Base-by-base conservation (phyloP, 345 rosid species). In the Erodium maritimum region DNA sequence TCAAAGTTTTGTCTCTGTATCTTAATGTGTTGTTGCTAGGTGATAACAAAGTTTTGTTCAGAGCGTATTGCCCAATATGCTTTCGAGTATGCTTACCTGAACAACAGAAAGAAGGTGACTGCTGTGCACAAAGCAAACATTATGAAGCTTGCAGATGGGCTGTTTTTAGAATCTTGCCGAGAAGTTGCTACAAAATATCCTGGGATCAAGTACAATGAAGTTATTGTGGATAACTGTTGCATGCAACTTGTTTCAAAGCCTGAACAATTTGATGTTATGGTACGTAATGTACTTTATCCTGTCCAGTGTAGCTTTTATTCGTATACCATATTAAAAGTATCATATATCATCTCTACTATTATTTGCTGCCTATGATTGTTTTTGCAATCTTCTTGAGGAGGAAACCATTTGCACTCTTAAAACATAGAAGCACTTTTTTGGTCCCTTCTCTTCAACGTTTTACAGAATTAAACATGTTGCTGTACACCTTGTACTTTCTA, bases 221-320 rank as follows among this genome's bases (percentile, higher is more conserved):
- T 93, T 0, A 89, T 93, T 17, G 97, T 93, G 60, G 99, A 89
- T 63, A 91, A 91, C 61, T 91, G 96, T 63, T 91, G 97, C 74
- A 91, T 88, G 97, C 96, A 91, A 74, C 99, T 89, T 63, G 96
- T 91, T 33, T 83, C 96, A 1, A 93, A 84, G 84, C 99, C 99
- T 13, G 99, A 93, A 71, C 99, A 93, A 29, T 93, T 93, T 37
- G 99, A 93, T 78, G 97, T 89, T 70, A 93, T 93, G 97, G 99
- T 89, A 85, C 61, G 80, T 21, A 48, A 37, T 37, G 46, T 12
- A 37, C 8, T 4, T 37, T 37, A 3, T 12, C 46, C 46, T 37
- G 46, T 37, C 1, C 46, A 37, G 10, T 37, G 10, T 12, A 37
- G 46, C 46, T 37, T 37, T 5, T 5, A 37, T 37, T 37, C 13